Evolutionary conservation across 371 early-diverging fungal species (phyloP), one percentile per base, ranked within the genome.

Genomic region (Amoeboaphelidium occidentale): DNA sequence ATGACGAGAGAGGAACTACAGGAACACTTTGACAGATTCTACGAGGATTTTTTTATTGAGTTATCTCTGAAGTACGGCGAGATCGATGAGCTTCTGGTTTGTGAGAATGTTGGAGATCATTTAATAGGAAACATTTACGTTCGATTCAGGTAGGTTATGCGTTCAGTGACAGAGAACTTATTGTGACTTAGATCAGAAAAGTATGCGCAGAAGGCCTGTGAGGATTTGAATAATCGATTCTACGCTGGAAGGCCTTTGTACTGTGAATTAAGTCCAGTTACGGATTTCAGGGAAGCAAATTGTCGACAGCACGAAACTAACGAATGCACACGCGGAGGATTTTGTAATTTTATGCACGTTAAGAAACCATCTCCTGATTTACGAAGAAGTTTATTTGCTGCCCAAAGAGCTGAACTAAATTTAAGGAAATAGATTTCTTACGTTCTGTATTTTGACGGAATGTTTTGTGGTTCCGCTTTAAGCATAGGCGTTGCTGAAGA

Each of bases 271-370:
- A 88, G 88, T 42, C 93, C 92, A 23, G 93, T 94, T 12, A 85
- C 89, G 2, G 90, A 93, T 63, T 93, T 96, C 59, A 74, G 83
- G 48, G 94, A 96, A 70, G 94, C 93, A 2, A 86, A 91, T 61
- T 97, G 98, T 62, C 76, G 91, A 27, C 93, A 96, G 60, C 79
- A 94, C 62, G 94, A 94, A 56, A 81, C 73, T 52, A 69, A 76
- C 47, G 87, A 84, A 59, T 94, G 98, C 66, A 84, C 78, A 53
- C 83, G 93, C 27, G 93, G 92, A 24, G 94, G 93, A 2, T 78
- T 86, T 57, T 97, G 98, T 66, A 94, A 92, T 65, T 97, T 96
- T 65, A 93, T 97, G 94, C 98, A 97, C 67, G 65, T 91, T 42
- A 80, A 84, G 53, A 72, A 73, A 46, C 45, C 48, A 17, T 42